Evolutionary conservation across 1,139 yeast genomes (phyloP).

Genomic region (Yamadazyma oceani): DNA sequence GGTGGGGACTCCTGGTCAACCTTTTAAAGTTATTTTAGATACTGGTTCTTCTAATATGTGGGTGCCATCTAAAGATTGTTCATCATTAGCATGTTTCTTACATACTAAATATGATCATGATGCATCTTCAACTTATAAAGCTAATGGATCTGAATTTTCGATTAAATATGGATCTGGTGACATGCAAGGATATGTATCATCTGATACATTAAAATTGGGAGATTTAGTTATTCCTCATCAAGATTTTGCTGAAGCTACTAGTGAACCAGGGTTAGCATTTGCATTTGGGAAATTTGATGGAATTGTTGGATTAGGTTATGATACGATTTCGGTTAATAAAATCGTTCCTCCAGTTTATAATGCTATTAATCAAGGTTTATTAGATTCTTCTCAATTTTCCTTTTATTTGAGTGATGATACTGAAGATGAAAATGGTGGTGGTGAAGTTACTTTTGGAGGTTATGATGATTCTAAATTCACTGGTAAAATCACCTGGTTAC

Average conservation of each 20-base stretch:
- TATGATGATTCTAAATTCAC: slow-evolving; percentile 68
- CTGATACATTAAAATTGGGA: slow-evolving; percentile 77
- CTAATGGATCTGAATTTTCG: slow-evolving; percentile 81
- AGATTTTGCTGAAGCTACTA: slow-evolving; percentile 95
- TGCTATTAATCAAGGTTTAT: slow-evolving; percentile 75
- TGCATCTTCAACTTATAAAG: slow-evolving; percentile 73
- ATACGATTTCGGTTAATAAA: slow-evolving; percentile 81
- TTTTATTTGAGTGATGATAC: slow-evolving; percentile 83
- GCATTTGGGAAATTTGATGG: slow-evolving; percentile 99
- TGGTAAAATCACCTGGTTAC: slow-evolving; percentile 91
- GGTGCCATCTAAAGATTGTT: slow-evolving; percentile 89
- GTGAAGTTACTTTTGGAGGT: slow-evolving; percentile 95
- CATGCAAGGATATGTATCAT: slow-evolving; percentile 86
- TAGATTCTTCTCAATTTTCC: slow-evolving; percentile 83
- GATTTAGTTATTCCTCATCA: slow-evolving; percentile 82
- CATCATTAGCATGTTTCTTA: slow-evolving; percentile 91
- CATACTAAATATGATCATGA: slow-evolving; percentile 88
- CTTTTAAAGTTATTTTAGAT: slow-evolving; percentile 86
- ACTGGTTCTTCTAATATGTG: slow-evolving; percentile 96
- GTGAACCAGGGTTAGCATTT: slow-evolving; percentile 96
- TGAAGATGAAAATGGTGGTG: slow-evolving; percentile 69
- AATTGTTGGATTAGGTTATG: slow-evolving; percentile 90
- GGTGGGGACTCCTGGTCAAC: slow-evolving; percentile 90
- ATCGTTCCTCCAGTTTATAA: slow-evolving; percentile 93
- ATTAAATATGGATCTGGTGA: slow-evolving; percentile 93